Percentiles rank a stretch among this genome's conserved stretches.
Conservation (phyloP, 306 rosid genomes). For the Cucurbita maxima region DNA sequence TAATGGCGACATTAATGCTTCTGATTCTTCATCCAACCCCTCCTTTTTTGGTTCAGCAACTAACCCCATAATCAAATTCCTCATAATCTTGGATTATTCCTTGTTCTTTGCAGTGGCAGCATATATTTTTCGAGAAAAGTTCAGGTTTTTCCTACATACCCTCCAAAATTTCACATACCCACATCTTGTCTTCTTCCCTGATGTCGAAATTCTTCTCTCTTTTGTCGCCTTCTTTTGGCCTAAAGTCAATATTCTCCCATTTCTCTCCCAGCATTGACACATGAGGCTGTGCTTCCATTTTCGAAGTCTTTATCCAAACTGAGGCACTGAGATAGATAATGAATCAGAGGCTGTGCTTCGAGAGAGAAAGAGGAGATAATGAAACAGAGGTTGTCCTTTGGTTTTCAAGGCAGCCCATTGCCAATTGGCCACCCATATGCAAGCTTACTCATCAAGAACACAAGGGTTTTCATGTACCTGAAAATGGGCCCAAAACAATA, state of each 20-base stretch:
- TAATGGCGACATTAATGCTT: too few relatives aligned
- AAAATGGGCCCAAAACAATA: background rate
- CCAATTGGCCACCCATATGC: background rate
- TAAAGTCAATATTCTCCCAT: background rate
- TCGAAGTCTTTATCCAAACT: slow-evolving; percentile 1
- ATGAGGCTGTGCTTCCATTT: slow-evolving; percentile 6
- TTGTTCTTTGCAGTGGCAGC: background rate
- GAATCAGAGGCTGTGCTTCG: slow-evolving; percentile 1
- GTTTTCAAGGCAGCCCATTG: background rate
- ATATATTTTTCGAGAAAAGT: background rate
- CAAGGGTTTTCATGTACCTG: background rate
- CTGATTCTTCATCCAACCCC: background rate
- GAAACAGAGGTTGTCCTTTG: background rate
- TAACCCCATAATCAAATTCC: background rate
- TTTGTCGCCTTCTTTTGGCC: background rate
- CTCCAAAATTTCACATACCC: background rate
- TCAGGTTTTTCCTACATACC: background rate
- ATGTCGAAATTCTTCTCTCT: slow-evolving; percentile 2
- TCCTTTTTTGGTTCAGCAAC: background rate
- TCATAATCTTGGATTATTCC: background rate
- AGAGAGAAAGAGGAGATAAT: background rate
- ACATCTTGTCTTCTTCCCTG: slow-evolving; percentile 1
- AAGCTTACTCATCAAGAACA: background rate
- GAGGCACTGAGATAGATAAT: background rate
- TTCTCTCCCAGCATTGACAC: background rate